Percentiles rank a stretch among this genome's conserved stretches.
Conservation (phyloP, 2,329 filamentous ascomycete species). For the Stemphylium beticola region DNA sequence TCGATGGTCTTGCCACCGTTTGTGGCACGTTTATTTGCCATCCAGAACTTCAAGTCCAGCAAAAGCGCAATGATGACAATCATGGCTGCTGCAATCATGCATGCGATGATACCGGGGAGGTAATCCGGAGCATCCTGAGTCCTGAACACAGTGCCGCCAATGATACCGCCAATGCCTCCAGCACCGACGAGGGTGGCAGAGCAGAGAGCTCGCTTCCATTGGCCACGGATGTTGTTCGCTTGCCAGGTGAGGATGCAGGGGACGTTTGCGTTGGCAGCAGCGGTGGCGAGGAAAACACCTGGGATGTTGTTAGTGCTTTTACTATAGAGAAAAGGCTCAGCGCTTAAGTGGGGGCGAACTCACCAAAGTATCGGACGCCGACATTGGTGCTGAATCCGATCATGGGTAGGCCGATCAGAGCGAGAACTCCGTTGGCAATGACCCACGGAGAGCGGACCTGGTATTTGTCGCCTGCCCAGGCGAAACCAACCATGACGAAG, state of each 20-base stretch:
- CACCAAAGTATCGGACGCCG: slow-evolving; percentile 66
- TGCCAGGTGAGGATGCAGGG: slow-evolving; percentile 78
- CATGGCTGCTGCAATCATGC: slow-evolving; percentile 45
- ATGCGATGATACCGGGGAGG: slow-evolving; percentile 45
- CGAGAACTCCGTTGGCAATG: slow-evolving; percentile 68
- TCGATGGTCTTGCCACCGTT: slow-evolving; percentile 51
- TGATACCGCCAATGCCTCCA: slow-evolving; percentile 81
- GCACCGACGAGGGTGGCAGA: slow-evolving; percentile 77
- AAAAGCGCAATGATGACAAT: slow-evolving; percentile 43
- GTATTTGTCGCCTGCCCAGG: slow-evolving; percentile 70
- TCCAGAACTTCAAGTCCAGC: slow-evolving; percentile 41
- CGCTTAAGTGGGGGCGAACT: not conserved
- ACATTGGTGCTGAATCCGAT: slow-evolving; percentile 70
- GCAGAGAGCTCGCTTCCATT: slow-evolving; percentile 85
- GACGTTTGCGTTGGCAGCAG: slow-evolving; percentile 77
- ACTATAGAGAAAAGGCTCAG: too few relatives aligned
- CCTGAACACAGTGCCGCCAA: slow-evolving; percentile 73
- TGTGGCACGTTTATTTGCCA: slow-evolving; percentile 48
- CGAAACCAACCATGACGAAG: slow-evolving; percentile 56
- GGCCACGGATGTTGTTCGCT: slow-evolving; percentile 85
- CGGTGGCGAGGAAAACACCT: slow-evolving; percentile 73
- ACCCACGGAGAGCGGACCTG: slow-evolving; percentile 70
- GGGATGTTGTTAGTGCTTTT: not conserved
- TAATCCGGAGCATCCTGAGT: slow-evolving; percentile 48
- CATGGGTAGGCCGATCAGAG: slow-evolving; percentile 72